phyloP scores from a whole-genome alignment of 108 stramenopile species.

The Poteriospumella lacustris region DNA sequence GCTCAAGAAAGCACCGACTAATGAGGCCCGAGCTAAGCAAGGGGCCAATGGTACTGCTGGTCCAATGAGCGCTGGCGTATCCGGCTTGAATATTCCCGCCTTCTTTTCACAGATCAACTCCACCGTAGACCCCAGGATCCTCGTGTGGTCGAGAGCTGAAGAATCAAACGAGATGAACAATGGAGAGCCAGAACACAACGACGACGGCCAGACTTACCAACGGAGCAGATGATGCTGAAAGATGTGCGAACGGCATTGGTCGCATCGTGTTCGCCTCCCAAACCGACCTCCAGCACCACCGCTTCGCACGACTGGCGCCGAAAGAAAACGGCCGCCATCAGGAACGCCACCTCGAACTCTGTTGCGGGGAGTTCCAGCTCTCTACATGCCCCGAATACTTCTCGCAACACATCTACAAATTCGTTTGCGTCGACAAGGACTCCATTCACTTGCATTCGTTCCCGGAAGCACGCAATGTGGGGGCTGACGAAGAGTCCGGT shows the following conservation, averaged over 20 bases:
- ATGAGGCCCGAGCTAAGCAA: slow-evolving; percentile 57
- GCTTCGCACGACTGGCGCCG: background rate
- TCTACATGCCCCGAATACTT: background rate
- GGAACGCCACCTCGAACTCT: slow-evolving; percentile 10
- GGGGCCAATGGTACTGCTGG: slow-evolving; percentile 37
- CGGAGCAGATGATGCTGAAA: background rate
- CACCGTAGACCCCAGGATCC: slow-evolving; percentile 1
- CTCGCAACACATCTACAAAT: background rate
- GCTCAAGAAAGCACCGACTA: slow-evolving; percentile 30
- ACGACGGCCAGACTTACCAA: slow-evolving; percentile 1
- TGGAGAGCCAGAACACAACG: background rate
- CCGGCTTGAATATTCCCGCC: background rate
- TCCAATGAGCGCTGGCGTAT: background rate
- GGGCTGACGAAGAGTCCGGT: slow-evolving; percentile 27
- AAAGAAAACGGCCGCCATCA: background rate
- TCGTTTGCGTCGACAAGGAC: background rate
- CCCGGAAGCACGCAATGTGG: background rate
- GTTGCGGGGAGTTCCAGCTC: background rate
- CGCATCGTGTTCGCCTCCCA: slow-evolving; percentile 13
- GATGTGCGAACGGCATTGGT: slow-evolving; percentile 13
- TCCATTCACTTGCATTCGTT: slow-evolving; percentile 18
- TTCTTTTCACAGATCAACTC: background rate
- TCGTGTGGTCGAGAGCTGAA: slow-evolving; percentile 10
- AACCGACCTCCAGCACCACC: slow-evolving; percentile 22
- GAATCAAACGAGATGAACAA: background rate